Evolutionary conservation across 139 green algal species (phyloP).

Genomic region (Tetradesmus obliquus): DNA sequence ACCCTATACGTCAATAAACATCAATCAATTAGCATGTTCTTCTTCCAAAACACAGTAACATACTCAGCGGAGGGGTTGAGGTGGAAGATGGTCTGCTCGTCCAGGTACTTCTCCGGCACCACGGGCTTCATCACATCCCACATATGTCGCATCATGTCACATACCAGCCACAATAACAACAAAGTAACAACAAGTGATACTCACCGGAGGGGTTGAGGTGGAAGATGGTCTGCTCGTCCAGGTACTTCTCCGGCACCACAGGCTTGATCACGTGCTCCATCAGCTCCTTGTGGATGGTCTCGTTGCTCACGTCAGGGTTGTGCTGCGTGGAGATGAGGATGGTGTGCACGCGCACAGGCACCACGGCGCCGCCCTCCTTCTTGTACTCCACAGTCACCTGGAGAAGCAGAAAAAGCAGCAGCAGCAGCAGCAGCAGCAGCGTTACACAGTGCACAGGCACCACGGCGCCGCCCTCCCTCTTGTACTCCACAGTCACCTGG

Average conservation of each 20-base stretch:
- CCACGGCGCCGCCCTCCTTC: constrained; percentile 90
- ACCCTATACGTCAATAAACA: too few species aligned
- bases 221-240: constrained; percentile 99
- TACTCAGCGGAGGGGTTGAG: not conserved
- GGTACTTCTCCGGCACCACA: constrained; percentile 96
- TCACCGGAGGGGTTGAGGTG: constrained; percentile 95
- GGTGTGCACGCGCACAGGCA: constrained; percentile 97
- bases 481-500: constrained; percentile 98
- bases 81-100: constrained; percentile 99
- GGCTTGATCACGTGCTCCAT: constrained; percentile 99
- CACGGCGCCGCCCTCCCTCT: constrained; percentile 90
- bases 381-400: constrained; percentile 98
- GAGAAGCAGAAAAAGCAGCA: not conserved
- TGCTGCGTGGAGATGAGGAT: constrained; percentile 99
- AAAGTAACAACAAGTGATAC: not conserved
- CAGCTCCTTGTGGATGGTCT: constrained; percentile 94
- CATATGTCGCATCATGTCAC: not conserved
- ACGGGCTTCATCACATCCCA: constrained; percentile 85
- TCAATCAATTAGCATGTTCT: too few species aligned
- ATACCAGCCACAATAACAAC: not conserved
- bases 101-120: constrained; percentile 96
- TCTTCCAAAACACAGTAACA: not conserved
- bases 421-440: not conserved
- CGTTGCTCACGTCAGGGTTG: constrained; percentile 91
- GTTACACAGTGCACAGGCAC: constrained; percentile 67